These are phyloP conservation scores for Wallacemonas rigidus DNA, from an alignment of 208 protist genomes.

Conservation along the genomic window DNA sequence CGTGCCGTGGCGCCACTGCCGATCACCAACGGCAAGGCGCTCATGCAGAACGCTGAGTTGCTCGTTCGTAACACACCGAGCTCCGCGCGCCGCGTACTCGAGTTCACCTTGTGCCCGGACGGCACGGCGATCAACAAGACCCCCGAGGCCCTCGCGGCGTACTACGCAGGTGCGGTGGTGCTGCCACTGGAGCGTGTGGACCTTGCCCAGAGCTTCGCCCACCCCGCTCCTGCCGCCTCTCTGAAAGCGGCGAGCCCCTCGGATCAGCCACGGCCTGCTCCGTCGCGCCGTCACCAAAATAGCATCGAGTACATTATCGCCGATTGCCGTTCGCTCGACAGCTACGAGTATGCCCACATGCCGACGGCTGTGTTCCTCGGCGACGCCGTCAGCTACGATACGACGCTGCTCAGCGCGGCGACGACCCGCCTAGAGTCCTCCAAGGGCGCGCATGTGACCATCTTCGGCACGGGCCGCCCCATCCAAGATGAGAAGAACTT, in stretches of 20 bases:
- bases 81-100: conserved; percentile 63
- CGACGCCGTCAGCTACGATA: conserved; percentile 42
- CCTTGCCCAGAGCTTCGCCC: conserved; percentile 60
- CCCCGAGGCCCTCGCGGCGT: conserved; percentile 45
- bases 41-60: conserved; percentile 79
- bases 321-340: conserved; percentile 83
- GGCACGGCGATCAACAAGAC: conserved; percentile 48
- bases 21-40: conserved; percentile 60
- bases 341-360: conserved; percentile 85
- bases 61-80: conserved; percentile 72
- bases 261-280: not conserved
- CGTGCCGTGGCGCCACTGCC: conserved; percentile 50
- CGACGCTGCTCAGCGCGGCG: conserved; percentile 28
- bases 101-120: conserved; percentile 62
- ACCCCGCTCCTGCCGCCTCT: not conserved
- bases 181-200: conserved; percentile 81
- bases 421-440: conserved; percentile 31
- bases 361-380: conserved; percentile 77
- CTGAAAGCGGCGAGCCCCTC: not conserved
- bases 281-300: not conserved
- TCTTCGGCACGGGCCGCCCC: conserved; percentile 80
- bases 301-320: conserved; percentile 76
- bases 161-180: conserved; percentile 58
- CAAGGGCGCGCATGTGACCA: conserved; percentile 59
- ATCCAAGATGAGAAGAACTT: conserved; percentile 89